A percentile compares a stretch with the other conserved stretches of the same genome.
Conservation (phyloP, 257 asterid species). For the Galeopsis tetrahit region DNA sequence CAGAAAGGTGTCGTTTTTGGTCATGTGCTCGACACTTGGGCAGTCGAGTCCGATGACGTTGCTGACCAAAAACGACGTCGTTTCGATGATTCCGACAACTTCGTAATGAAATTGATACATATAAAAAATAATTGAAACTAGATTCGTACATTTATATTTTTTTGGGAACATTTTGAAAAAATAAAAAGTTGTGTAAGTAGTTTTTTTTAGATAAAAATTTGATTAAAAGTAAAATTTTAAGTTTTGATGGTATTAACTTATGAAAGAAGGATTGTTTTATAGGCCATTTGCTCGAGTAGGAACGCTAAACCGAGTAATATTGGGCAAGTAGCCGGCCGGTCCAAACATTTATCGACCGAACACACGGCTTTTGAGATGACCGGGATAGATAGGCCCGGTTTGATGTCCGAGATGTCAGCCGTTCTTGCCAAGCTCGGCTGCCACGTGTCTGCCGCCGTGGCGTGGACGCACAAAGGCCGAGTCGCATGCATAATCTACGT, state of each 20-base stretch:
- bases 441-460: slow-evolving; percentile 74
- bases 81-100: no score
- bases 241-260: not conserved
- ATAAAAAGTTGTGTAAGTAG: no score
- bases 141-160: no score
- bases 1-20: no score
- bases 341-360: slow-evolving; percentile 45
- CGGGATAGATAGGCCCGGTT: slow-evolving; percentile 78
- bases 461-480: slow-evolving; percentile 84
- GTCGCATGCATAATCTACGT: slow-evolving; percentile 72
- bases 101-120: no score
- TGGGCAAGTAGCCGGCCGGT: slow-evolving; percentile 33
- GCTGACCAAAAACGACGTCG: no score
- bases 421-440: slow-evolving; percentile 80
- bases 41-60: no score
- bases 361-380: slow-evolving; percentile 82
- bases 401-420: slow-evolving; percentile 86
- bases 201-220: no score
- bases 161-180: no score
- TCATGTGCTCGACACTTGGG: no score
- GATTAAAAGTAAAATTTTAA: no score
- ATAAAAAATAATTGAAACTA: no score
- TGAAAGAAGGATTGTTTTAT: slow-evolving; percentile 9
- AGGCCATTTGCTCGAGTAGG: slow-evolving; percentile 68
- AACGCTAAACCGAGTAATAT: slow-evolving; percentile 32